phyloP scores from a whole-genome alignment of 495 filamentous ascomycete genomes.

The Cercophora scortea region DNA sequence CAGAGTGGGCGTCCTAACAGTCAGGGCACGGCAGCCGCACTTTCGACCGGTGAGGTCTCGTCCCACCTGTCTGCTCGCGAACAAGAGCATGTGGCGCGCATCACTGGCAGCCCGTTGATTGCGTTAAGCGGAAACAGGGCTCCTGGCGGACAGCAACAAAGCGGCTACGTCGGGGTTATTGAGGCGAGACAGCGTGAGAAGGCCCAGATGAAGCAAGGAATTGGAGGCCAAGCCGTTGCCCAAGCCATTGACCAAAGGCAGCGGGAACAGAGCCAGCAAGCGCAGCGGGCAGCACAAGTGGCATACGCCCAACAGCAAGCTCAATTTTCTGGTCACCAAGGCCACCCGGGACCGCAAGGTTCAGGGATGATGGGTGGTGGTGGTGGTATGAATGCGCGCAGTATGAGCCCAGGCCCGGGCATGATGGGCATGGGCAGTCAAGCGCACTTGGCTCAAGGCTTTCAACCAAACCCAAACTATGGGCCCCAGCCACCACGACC shows the following conservation, averaged over 20 bases:
- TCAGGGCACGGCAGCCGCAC: conserved; percentile 23
- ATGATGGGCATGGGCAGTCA: conserved; percentile 6
- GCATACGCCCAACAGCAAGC: conserved; percentile 30
- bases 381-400: conserved; percentile 9
- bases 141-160: conserved; percentile 36
- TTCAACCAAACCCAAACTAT: conserved; percentile 8
- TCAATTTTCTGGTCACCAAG: conserved; percentile 17
- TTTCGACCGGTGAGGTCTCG: conserved; percentile 45
- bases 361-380: conserved; percentile 9
- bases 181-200: conserved; percentile 69
- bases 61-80: conserved; percentile 80
- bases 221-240: conserved; percentile 65
- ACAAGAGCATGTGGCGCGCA: conserved; percentile 84
- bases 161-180: conserved; percentile 68
- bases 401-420: conserved; percentile 12
- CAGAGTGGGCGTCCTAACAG: conserved; percentile 19
- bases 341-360: conserved; percentile 4
- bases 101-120: conserved; percentile 77
- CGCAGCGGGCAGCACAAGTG: conserved; percentile 24
- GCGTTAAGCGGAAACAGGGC: conserved; percentile 53
- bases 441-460: background rate
- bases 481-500: background rate
- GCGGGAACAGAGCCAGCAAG: conserved; percentile 45
- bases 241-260: conserved; percentile 72
- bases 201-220: conserved; percentile 60